Conservation (phyloP, 164 flowering plant genomes). For the Buxus sempervirens region DNA sequence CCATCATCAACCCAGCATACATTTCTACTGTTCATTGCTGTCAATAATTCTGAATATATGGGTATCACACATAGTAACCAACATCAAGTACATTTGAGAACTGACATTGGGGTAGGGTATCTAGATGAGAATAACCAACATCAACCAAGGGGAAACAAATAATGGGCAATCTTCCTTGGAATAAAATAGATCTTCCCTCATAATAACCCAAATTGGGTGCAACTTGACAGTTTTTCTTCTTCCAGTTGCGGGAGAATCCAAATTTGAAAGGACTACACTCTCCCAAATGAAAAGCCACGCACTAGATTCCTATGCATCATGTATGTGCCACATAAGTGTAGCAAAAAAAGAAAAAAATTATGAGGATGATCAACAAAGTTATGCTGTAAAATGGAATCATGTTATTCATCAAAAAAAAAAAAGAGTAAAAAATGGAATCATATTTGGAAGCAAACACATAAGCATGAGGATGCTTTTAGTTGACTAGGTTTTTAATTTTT, state of each 20-base stretch:
- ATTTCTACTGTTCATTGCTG: not conserved
- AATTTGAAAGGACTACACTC: conserved; percentile 43
- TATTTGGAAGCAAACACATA: no score
- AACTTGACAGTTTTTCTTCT: not conserved
- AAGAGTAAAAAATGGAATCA: no score
- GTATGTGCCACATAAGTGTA: not conserved
- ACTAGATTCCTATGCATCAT: conserved; percentile 44
- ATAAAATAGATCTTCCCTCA: not conserved
- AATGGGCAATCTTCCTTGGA: not conserved
- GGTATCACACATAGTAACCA: not conserved
- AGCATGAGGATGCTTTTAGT: no score
- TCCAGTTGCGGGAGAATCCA: not conserved
- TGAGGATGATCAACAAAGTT: not conserved
- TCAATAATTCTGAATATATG: not conserved
- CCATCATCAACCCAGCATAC: no score
- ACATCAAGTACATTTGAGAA: no score
- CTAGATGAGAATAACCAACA: not conserved
- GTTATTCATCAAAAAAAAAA: no score
- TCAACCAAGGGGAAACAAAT: not conserved
- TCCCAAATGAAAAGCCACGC: conserved; percentile 34
- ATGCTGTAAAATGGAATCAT: no score
- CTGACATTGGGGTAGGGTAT: no score
- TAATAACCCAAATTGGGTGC: not conserved
- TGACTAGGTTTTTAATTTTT: no score
- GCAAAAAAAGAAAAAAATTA: not conserved